Evolutionary conservation across 108 stramenopile species (phyloP).

Genomic region (Nitzschia sp.): DNA sequence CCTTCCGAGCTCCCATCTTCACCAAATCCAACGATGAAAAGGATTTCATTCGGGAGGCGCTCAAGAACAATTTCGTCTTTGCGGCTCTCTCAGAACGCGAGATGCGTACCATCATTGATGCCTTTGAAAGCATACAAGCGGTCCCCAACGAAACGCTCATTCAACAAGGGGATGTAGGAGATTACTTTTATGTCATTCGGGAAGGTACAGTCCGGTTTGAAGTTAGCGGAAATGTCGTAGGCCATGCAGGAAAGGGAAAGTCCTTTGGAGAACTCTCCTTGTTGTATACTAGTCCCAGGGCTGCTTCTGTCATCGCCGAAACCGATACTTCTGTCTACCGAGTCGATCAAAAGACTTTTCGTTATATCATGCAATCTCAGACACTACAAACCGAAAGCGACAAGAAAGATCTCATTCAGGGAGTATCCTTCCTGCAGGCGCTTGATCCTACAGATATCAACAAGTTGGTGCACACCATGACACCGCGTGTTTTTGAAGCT

Average conservation of each 20-base stretch:
- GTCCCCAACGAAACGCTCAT: slow-evolving; percentile 52
- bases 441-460: slow-evolving; percentile 62
- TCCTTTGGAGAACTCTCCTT: slow-evolving; percentile 84
- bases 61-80: slow-evolving; percentile 73
- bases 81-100: slow-evolving; percentile 57
- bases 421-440: slow-evolving; percentile 65
- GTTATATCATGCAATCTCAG: slow-evolving; percentile 77
- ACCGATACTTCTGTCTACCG: slow-evolving; percentile 71
- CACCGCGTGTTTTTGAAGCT: slow-evolving; percentile 62
- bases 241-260: slow-evolving; percentile 48
- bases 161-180: slow-evolving; percentile 79
- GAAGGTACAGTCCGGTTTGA: slow-evolving; percentile 44
- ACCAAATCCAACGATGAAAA: slow-evolving; percentile 58
- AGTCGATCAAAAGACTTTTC: slow-evolving; percentile 84
- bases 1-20: slow-evolving; percentile 44
- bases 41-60: slow-evolving; percentile 60
- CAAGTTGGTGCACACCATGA: slow-evolving; percentile 66
- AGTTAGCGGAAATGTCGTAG: slow-evolving; percentile 41
- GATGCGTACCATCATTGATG: slow-evolving; percentile 69
- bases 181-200: slow-evolving; percentile 77
- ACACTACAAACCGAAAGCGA: slow-evolving; percentile 52
- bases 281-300: slow-evolving; percentile 86
- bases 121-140: slow-evolving; percentile 57
- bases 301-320: slow-evolving; percentile 84
- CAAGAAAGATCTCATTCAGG: slow-evolving; percentile 67